A percentile compares a stretch with the other conserved stretches of the same genome.
phyloP scores from a whole-genome alignment of 2,329 filamentous ascomycete genomes.

The Diaporthe helianthi region DNA sequence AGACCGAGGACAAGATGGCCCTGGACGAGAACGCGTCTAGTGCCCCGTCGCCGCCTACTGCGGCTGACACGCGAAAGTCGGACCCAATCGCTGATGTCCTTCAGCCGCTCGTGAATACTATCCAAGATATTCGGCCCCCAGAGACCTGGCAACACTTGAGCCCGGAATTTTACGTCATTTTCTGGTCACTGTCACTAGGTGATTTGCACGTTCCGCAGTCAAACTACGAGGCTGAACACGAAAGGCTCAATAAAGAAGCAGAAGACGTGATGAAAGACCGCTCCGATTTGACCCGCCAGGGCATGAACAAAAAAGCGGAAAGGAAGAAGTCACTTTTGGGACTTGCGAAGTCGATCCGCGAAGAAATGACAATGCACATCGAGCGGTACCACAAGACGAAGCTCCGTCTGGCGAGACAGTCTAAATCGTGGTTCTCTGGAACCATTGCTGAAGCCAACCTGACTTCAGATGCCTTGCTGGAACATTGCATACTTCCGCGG shows the following conservation, averaged over 20 bases:
- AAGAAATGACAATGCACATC: conserved; percentile 76
- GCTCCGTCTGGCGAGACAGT: conserved; percentile 75
- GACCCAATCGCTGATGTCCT: conserved; percentile 73
- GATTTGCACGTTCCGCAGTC: conserved; percentile 80
- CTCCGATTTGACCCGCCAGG: conserved; percentile 73
- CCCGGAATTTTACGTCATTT: conserved; percentile 84
- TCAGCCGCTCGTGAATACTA: conserved; percentile 73
- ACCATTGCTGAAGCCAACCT: conserved; percentile 68
- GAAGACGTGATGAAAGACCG: conserved; percentile 73
- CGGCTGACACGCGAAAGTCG: conserved; percentile 45
- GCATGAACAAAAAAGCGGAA: conserved; percentile 70
- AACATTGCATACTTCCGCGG: conserved; percentile 92
- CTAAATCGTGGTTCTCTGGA: conserved; percentile 77
- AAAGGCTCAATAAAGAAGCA: conserved; percentile 71
- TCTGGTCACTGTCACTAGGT: conserved; percentile 88
- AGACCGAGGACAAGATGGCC: conserved; percentile 42
- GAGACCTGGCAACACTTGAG: conserved; percentile 75
- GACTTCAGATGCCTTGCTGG: conserved; percentile 79
- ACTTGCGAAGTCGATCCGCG: conserved; percentile 71
- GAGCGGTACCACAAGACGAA: conserved; percentile 72
- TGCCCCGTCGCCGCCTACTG: conserved; percentile 39
- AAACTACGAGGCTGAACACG: conserved; percentile 80
- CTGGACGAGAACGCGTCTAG: conserved; percentile 41
- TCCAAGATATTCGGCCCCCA: conserved; percentile 67
- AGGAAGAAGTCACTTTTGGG: conserved; percentile 74